Percentiles rank a stretch among this genome's conserved stretches.
Conservation (phyloP, 441 rosid genomes). For the Pelargonium australe region DNA sequence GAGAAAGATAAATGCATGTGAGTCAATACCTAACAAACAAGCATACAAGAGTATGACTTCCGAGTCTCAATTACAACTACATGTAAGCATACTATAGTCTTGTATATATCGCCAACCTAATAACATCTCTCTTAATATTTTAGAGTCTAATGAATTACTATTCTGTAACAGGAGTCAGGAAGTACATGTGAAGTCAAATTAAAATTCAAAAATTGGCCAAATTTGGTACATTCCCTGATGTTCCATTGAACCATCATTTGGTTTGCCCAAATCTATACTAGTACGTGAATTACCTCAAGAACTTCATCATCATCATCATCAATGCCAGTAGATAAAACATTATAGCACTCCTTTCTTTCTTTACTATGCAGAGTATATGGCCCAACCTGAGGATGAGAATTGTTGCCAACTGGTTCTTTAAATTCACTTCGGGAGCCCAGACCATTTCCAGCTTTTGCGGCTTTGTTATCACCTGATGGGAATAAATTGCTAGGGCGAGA, state of each 20-base stretch:
- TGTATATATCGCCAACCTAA: neutral
- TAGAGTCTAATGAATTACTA: neutral
- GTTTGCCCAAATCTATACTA: constrained; percentile 6
- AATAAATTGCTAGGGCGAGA: constrained; percentile 29
- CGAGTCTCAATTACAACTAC: neutral
- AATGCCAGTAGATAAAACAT: constrained; percentile 46
- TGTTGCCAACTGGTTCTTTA: constrained; percentile 26
- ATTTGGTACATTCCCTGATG: neutral
- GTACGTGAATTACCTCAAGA: constrained; percentile 49
- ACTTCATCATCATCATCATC: constrained; percentile 82
- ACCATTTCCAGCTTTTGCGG: constrained; percentile 33
- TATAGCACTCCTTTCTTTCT: constrained; percentile 29
- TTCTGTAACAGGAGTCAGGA: neutral
- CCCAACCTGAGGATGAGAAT: constrained; percentile 25
- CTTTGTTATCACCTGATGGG: constrained; percentile 23
- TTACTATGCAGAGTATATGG: constrained; percentile 25
- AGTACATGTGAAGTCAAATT: neutral
- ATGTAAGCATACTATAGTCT: neutral
- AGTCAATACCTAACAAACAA: constrained; percentile 7
- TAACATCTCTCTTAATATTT: neutral
- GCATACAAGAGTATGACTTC: constrained; percentile 12
- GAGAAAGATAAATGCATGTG: constrained; percentile 13
- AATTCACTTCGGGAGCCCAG: constrained; percentile 22
- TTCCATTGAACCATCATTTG: neutral
- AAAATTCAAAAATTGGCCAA: neutral